Base-by-base conservation (phyloP, 2,329 filamentous ascomycete species). In the Verticillium nonalfalfae region DNA sequence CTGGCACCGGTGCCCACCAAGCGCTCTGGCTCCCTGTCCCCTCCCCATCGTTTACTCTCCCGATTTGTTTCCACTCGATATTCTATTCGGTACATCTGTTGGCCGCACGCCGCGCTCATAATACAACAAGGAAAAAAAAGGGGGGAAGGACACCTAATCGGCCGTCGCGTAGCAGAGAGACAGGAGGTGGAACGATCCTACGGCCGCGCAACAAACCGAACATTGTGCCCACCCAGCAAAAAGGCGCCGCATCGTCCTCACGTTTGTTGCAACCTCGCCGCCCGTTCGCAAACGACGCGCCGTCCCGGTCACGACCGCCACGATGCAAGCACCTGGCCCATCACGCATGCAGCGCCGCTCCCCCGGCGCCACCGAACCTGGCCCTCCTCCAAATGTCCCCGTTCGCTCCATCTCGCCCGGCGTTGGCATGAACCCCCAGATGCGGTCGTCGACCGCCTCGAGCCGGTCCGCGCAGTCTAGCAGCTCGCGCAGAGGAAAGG, bases 361-460 rank as follows among this genome's bases (percentile, higher is more conserved):
- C 58, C 85, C 87, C n/a, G 84, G 80, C 64, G 82, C 40, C 40
- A 50, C 79, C 39, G 86, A 89, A 65, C 80, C 81, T 69, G 83
- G 82, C 59, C 83, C 81, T 68, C 81, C 85, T 58, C 79, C 83
- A 61, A 83, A 78, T 72, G 77, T 85, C 66, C 80, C 83, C 61
- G 73, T 77, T 60, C 81, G 85, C 61, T 78, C 84, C 57, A 87
- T 86, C 70, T 89, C 87, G 59, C 87, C 88, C 38, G 81, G 77
- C 61, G 74, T 78, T 61, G 73, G 80, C 67, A 78, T 85, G 65
- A 86, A 50, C 40, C 18, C 40, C 7, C 40, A 86, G 65, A 78
- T 85, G 62, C 85, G 89, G 63, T 80, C 83, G 35, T 90, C 89
- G 9, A 86, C 85, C 56, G 82, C 85, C 36, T 93, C 90, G 6